Base-by-base conservation (phyloP, 352 stramenopile species). In the Aphanomyces cochlioides region DNA sequence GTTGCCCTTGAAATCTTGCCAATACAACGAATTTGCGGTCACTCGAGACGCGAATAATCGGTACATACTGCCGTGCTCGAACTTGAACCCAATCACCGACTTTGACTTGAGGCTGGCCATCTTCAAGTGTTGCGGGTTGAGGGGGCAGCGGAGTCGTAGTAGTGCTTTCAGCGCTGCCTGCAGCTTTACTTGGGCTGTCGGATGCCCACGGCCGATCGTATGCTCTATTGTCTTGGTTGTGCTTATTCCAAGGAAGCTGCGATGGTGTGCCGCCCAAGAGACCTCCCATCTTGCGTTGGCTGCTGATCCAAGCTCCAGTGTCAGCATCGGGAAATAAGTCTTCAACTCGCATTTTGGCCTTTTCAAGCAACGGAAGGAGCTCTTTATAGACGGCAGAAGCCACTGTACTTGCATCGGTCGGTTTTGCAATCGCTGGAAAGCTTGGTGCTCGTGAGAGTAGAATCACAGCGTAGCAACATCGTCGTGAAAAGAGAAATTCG, bases 81-180 rank as follows among this genome's bases (percentile, higher is more conserved):
- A 90, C 19, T 72, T 90, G 75, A 8, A 90, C 48, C 81, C 83
- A 88, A 28, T 90, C 79, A 17, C 83, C 77, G 39, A 57, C 53
- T 17, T 78, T 80, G 6, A 43, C 17, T 39, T 36, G 37, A 40
- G 28, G 8, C 12, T 28, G 40, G 50, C 13, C 45, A 38, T 12
- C n/a, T 4, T 13, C 19, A 36, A 8, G 41, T 10, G 41, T 5
- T 13, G 8, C 13, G 54, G 10, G 54, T 1, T 39, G 8, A n/a
- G 54, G 54, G 1, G 54, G 6, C 39, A 12, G 1, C 38, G 13
- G n/a, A 2, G 43, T 64, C 15, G 28, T 28, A 7, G 17, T 5
- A 28, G n/a, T 40, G 34, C 61, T 7, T 21, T 17, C 37, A 61
- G 43, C 53, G 47, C n/a, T 21, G 60, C 28, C 37, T 43, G 17